phyloP scores from a whole-genome alignment of 148 eudicot species.

The Agrostemma githago region DNA sequence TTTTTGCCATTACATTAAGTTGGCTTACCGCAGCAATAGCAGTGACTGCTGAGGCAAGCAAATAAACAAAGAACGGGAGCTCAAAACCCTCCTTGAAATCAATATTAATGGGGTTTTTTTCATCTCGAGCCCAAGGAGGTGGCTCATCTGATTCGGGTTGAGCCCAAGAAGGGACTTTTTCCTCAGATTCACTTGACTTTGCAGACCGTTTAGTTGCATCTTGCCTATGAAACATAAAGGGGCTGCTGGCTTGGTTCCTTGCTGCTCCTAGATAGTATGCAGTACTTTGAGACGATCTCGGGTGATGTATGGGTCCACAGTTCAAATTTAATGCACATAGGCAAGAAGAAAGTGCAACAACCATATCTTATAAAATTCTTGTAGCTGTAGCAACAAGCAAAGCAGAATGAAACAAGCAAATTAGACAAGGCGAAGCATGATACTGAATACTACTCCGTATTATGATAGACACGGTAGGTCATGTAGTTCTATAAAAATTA shows the following conservation, averaged over 20 bases:
- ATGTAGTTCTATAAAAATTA: no score
- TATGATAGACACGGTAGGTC: no score
- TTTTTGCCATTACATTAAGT: no score
- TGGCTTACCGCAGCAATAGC: constrained; percentile 85
- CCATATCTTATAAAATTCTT: constrained; percentile 26
- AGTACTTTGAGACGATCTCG: constrained; percentile 16
- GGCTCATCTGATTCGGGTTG: constrained; percentile 80
- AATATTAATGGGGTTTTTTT: constrained; percentile 26
- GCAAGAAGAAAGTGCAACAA: constrained; percentile 17
- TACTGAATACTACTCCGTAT: no score
- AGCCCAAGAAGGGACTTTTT: constrained; percentile 82
- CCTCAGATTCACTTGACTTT: constrained; percentile 42
- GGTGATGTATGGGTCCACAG: constrained; percentile 14
- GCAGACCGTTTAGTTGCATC: constrained; percentile 38
- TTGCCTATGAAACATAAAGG: constrained; percentile 4
- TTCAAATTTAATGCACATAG: constrained; percentile 19
- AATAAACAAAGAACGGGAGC: constrained; percentile 66
- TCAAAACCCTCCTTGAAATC: constrained; percentile 42
- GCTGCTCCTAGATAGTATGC: constrained; percentile 8
- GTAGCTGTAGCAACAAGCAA: background rate
- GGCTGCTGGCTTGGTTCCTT: background rate
- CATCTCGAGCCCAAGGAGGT: constrained; percentile 91
- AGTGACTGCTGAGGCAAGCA: constrained; percentile 90
- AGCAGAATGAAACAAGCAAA: no score
- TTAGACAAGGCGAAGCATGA: no score